Evolutionary conservation across 495 filamentous ascomycete species (phyloP), one percentile per base, ranked within the genome.

Genomic region (Tuber calosporum): DNA sequence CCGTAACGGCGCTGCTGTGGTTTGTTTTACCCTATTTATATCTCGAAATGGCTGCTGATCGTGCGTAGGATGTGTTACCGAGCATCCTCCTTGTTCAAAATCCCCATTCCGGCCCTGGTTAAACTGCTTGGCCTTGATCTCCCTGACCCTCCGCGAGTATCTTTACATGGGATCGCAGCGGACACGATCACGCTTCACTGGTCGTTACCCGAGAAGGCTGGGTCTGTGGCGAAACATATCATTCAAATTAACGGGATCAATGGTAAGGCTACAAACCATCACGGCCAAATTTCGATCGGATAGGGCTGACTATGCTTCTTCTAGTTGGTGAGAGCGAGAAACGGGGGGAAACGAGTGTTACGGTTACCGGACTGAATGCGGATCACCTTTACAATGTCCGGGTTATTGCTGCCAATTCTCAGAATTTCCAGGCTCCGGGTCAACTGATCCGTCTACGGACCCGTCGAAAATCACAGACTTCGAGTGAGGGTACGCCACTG

Each of bases 201-300:
- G 93, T 93, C 92, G 70, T 87, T 91, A 69, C 90, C 91, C 1
- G 89, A 91, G 62, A 87, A 89, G 79, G 90, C 89, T 71, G 90
- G 91, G 73, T 90, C 91, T 19, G 90, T 94, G 69, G 86, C 91
- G 20, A 95, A 93, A 83, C 92, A 96, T 81, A 87, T 94, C 36
- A 93, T 99, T 48, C 92, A 96, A 78, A 89, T 97, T 71, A 98
- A 99, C 81, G 94, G 94, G 43, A 89, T 92, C 43, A 93, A 93
- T 84, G 92, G 93, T 96, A 83, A 83, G 87, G 84, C 34, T 58
- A 66, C 19, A 75, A 17, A 17, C 30, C 53, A 30, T 19, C 53
- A 26, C 30, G 17, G 53, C 53, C 53, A 30, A 34, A 62, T 34
- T 17, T 17, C 53, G 26, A 34, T 62, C 26, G 30, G 53, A 34